phyloP scores from a whole-genome alignment of 208 protist species.

The Trypanosoma lewisi region DNA sequence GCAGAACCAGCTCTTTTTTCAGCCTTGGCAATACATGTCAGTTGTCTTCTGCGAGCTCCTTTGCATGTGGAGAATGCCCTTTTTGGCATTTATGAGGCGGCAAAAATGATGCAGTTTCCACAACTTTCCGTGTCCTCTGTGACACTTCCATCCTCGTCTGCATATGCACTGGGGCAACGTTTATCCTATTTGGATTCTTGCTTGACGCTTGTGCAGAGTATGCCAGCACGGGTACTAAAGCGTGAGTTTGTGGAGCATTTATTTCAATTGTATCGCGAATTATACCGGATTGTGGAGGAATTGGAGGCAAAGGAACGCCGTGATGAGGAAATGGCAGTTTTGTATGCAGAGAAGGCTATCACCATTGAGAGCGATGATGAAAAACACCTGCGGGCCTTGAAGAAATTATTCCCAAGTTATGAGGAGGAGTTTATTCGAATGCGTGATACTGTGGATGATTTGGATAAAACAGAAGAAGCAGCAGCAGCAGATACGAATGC shows the following conservation, averaged over 20 bases:
- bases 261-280: constrained; percentile 56
- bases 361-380: constrained; percentile 93
- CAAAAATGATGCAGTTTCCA: constrained; percentile 70
- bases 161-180: constrained; percentile 47
- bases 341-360: constrained; percentile 89
- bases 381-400: constrained; percentile 78
- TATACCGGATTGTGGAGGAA: constrained; percentile 67
- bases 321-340: constrained; percentile 81
- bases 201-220: constrained; percentile 52
- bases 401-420: constrained; percentile 93
- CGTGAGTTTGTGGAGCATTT: constrained; percentile 64
- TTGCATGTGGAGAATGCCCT: constrained; percentile 21
- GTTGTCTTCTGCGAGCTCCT: constrained; percentile 28
- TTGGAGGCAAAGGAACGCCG: constrained; percentile 75
- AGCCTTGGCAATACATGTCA: constrained; percentile 54
- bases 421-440: constrained; percentile 81
- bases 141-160: constrained; percentile 28
- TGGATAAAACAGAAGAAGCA: constrained; percentile 20
- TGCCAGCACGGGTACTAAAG: constrained; percentile 42
- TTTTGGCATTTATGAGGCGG: constrained; percentile 41
- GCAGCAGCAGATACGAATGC: constrained; percentile 29
- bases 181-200: constrained; percentile 80
- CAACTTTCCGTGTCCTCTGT: constrained; percentile 23
- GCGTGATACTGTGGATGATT: constrained; percentile 34
- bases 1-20: constrained; percentile 75